These are phyloP conservation scores for Boletus mariae DNA, from an alignment of 1,284 basidiomycete genomes.

Conservation along the genomic window DNA sequence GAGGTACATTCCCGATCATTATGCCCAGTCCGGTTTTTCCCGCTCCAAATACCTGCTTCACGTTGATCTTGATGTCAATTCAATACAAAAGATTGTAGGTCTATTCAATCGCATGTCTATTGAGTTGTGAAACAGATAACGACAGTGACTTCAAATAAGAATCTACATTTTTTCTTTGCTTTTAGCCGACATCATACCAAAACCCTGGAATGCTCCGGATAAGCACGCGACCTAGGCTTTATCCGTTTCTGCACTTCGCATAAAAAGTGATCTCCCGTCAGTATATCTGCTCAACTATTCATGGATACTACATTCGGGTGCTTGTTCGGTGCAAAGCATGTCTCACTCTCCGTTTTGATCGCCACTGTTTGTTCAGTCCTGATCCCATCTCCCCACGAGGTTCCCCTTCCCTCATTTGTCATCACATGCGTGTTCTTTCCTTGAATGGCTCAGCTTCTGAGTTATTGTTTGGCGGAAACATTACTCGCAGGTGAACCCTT, in stretches of 20 bases:
- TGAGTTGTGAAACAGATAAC: conserved; percentile 4
- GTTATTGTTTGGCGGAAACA: conserved; percentile 22
- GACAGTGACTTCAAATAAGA: conserved; percentile 35
- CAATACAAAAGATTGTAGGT: conserved; percentile 58
- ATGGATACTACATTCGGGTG: conserved; percentile 67
- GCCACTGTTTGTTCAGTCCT: conserved; percentile 2
- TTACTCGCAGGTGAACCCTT: conserved; percentile 23
- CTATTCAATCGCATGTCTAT: conserved; percentile 11
- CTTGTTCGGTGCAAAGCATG: conserved; percentile 73
- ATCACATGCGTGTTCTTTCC: conserved; percentile 73
- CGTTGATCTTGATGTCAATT: conserved; percentile 61
- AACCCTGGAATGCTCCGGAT: conserved; percentile 79
- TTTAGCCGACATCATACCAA: conserved; percentile 60
- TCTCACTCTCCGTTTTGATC: conserved; percentile 20
- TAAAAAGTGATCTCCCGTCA: not conserved
- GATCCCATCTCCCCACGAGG: conserved; percentile 35
- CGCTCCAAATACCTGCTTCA: conserved; percentile 62
- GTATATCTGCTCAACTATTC: conserved; percentile 48
- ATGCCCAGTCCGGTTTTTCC: conserved; percentile 31
- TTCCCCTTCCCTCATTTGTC: conserved; percentile 63
- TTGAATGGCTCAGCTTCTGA: conserved; percentile 50
- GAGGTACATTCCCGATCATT: conserved; percentile 45
- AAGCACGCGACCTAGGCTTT: conserved; percentile 17
- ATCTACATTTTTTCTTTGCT: conserved; percentile 60
- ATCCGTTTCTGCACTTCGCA: not conserved